These are phyloP conservation scores for Colletotrichum filicis DNA, from an alignment of 2,329 filamentous ascomycete genomes.

Conservation along the genomic window DNA sequence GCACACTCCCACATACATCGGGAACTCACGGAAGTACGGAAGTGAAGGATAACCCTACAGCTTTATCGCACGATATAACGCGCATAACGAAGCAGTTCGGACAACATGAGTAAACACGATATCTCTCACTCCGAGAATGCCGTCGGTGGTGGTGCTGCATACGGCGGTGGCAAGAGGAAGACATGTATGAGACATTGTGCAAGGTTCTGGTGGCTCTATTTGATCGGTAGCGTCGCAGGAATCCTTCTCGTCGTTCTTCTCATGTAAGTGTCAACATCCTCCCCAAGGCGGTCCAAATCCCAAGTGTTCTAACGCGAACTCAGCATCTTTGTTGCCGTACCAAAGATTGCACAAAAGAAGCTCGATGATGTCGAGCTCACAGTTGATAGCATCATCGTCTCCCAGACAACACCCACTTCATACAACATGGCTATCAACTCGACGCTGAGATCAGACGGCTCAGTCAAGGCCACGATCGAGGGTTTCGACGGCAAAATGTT, in stretches of 20 bases:
- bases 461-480: slow-evolving; percentile 62
- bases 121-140: slow-evolving; percentile 48
- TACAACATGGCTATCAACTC: slow-evolving; percentile 67
- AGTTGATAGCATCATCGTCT: slow-evolving; percentile 62
- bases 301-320: slow-evolving; percentile 13
- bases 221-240: slow-evolving; percentile 61
- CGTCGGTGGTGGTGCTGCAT: slow-evolving; percentile 32
- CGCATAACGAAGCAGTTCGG: slow-evolving; percentile 11
- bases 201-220: slow-evolving; percentile 71
- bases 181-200: slow-evolving; percentile 59
- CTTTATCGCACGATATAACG: not conserved
- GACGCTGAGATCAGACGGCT: slow-evolving; percentile 62
- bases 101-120: slow-evolving; percentile 51
- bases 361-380: slow-evolving; percentile 63
- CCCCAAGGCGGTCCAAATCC: not conserved
- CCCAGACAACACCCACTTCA: slow-evolving; percentile 54
- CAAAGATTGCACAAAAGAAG: slow-evolving; percentile 66
- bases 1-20: not conserved
- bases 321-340: slow-evolving; percentile 67
- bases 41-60: not conserved
- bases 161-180: slow-evolving; percentile 46
- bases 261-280: slow-evolving; percentile 59
- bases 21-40: not conserved
- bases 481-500: slow-evolving; percentile 65
- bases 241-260: slow-evolving; percentile 66